Percentiles rank a stretch among this genome's conserved stretches.
Conservation (phyloP, 306 rosid species). For the Lathyrus aphaca region DNA sequence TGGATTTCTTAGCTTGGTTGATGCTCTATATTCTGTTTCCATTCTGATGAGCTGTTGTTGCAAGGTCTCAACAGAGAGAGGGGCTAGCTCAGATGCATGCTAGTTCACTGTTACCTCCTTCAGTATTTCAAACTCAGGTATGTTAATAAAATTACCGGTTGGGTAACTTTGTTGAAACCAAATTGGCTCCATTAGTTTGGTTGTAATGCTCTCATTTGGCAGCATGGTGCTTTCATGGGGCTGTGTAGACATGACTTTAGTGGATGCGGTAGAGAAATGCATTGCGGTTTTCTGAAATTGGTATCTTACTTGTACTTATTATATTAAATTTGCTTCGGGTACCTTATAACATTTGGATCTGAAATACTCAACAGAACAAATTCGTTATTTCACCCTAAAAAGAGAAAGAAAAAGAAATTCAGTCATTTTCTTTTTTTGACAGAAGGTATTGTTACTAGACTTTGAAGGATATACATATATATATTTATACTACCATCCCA, state of each 20-base stretch:
- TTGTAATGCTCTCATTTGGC: constrained; percentile 45
- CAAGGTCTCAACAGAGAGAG: constrained; percentile 75
- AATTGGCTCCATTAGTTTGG: constrained; percentile 30
- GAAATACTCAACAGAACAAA: constrained; percentile 23
- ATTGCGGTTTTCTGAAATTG: constrained; percentile 57
- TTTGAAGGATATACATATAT: constrained; percentile 25
- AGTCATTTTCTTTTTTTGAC: constrained; percentile 11
- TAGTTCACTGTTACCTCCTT: constrained; percentile 54
- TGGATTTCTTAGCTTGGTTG: constrained; percentile 37
- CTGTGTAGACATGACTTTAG: constrained; percentile 60
- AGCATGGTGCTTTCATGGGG: constrained; percentile 70
- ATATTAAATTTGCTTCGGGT: constrained; percentile 24
- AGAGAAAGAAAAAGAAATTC: neutral
- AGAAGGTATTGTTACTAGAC: constrained; percentile 14
- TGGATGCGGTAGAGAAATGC: constrained; percentile 58
- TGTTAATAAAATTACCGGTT: constrained; percentile 29
- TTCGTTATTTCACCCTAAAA: constrained; percentile 4
- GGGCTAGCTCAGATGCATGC: constrained; percentile 78
- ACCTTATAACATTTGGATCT: constrained; percentile 17
- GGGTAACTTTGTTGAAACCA: constrained; percentile 23
- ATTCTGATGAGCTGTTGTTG: constrained; percentile 44
- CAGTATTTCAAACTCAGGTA: constrained; percentile 60
- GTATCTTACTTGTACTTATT: constrained; percentile 45
- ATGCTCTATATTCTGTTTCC: constrained; percentile 31
- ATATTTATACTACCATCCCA: constrained; percentile 9